phyloP scores from a whole-genome alignment of 2,329 filamentous ascomycete species.

The Apiospora aurea region DNA sequence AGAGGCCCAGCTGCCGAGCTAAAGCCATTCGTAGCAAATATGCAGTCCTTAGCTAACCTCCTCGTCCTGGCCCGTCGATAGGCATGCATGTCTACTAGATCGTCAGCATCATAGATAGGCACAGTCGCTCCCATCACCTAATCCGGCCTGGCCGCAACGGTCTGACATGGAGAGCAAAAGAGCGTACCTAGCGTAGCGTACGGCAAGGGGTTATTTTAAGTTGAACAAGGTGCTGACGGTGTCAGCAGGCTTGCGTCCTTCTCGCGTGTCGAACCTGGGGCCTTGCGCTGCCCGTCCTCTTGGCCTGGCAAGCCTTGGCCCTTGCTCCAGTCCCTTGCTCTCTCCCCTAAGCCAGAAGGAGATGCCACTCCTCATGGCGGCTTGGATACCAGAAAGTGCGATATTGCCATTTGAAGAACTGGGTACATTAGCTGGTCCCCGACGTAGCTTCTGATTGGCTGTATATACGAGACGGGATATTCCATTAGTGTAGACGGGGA shows the following conservation, averaged over 20 bases:
- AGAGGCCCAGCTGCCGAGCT: background rate
- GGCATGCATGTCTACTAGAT: background rate
- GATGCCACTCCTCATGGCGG: background rate
- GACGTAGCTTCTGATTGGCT: background rate
- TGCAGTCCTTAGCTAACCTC: background rate
- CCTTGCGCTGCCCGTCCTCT: slow-evolving; percentile 9
- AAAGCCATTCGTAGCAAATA: background rate
- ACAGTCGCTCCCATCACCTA: background rate
- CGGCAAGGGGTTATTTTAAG: slow-evolving; percentile 22
- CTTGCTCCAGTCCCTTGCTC: background rate
- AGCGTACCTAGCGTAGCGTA: background rate
- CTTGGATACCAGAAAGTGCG: background rate
- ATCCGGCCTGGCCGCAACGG: slow-evolving; percentile 14
- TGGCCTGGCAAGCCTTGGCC: background rate
- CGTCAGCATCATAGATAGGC: background rate
- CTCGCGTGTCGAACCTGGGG: slow-evolving; percentile 17
- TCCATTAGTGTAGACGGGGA: slow-evolving; percentile 1
- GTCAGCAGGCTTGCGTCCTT: slow-evolving; percentile 4
- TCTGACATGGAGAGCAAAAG: slow-evolving; percentile 7
- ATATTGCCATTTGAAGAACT: background rate
- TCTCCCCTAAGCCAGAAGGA: background rate
- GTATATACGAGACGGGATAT: slow-evolving; percentile 19
- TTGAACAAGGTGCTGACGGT: slow-evolving; percentile 25
- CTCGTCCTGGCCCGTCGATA: background rate
- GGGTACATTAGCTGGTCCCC: background rate